Evolutionary conservation across 73 alveolate species (phyloP).

Genomic region (Uronychia setigera): DNA sequence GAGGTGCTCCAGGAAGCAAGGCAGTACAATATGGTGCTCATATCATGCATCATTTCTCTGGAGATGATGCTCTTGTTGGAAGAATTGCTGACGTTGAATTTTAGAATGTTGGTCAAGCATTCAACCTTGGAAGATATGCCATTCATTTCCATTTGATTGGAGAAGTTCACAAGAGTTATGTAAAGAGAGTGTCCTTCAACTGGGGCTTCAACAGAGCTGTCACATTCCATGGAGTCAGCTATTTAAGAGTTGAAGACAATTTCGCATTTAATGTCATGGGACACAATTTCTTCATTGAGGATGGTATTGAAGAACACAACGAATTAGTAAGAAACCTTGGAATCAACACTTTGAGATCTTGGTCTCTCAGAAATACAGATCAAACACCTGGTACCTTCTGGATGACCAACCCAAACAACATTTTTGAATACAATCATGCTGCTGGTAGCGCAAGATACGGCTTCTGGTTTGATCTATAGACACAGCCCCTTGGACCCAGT

Average conservation of each 20-base stretch:
- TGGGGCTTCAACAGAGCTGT: constrained; percentile 81
- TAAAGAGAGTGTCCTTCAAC: constrained; percentile 80
- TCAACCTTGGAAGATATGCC: constrained; percentile 88
- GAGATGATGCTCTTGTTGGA: constrained; percentile 69
- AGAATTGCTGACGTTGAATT: constrained; percentile 77
- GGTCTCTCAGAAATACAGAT: constrained; percentile 72
- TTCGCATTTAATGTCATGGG: constrained; percentile 83
- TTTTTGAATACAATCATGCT: constrained; percentile 66
- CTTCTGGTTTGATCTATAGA: constrained; percentile 74
- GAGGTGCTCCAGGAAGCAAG: constrained; percentile 71
- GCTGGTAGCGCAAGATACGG: constrained; percentile 86
- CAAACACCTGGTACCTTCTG: constrained; percentile 81
- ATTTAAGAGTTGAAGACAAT: constrained; percentile 65
- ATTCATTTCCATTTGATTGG: constrained; percentile 85
- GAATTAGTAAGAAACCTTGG: constrained; percentile 67
- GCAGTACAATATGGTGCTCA: constrained; percentile 74
- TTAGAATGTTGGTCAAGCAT: constrained; percentile 81
- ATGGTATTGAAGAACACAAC: constrained; percentile 82
- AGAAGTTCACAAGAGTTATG: constrained; percentile 71
- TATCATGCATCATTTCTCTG: constrained; percentile 72
- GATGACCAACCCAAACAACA: constrained; percentile 81
- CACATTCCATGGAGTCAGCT: constrained; percentile 80
- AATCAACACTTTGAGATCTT: constrained; percentile 36
- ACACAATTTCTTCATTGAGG: constrained; percentile 86
- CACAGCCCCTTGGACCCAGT: constrained; percentile 77